Base-by-base conservation (phyloP, 179 eudicot genomes). In the Silene coronaria region DNA sequence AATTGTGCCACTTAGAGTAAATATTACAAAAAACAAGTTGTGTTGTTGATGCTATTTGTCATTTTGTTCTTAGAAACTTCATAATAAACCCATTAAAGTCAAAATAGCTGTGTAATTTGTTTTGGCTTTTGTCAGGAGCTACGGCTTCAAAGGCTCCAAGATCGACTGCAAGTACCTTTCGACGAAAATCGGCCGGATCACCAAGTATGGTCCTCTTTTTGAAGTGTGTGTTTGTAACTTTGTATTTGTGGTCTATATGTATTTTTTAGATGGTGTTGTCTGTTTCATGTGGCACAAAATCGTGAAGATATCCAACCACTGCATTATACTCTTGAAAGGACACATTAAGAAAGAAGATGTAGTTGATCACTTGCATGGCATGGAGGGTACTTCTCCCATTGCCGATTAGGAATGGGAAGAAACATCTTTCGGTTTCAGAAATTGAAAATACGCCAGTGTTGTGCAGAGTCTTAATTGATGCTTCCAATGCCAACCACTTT, bases 111-210 rank as follows among this genome's bases (percentile, higher is more conserved):
- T 28, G 24, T 70, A 22, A 16, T 17, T 55, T 66, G n/a, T 24
- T 34, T 75, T 6, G 36, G 57, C 66, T 76, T 61, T 58, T 82
- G 4, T 26, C 83, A 93, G 99, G 99, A 90, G 75, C 79, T 84
- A 80, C 86, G 95, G 74, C 85, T 88, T 58, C 88, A 82, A 63
- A 83, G 68, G 72, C 82, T 92, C 74, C 86, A 82, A 80, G 90
- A 88, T 61, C 86, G 97, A 26, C 58, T 85, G 27, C 81, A 82
- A 5, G 80, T 87, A 80, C 86, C 96, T 74, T 95, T 87, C 72
- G 97, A 92, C 45, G 95, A 89, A 84, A 84, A 77, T 67, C 77
- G 88, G 38, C 80, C 79, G 51, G 95, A 86, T 58, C 98, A 94
- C 88, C 98, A 87, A 79, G 98, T 94, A 86, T 19, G 48, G 61